Conservation (phyloP, 306 rosid genomes). For the Canavalia gladiata region DNA sequence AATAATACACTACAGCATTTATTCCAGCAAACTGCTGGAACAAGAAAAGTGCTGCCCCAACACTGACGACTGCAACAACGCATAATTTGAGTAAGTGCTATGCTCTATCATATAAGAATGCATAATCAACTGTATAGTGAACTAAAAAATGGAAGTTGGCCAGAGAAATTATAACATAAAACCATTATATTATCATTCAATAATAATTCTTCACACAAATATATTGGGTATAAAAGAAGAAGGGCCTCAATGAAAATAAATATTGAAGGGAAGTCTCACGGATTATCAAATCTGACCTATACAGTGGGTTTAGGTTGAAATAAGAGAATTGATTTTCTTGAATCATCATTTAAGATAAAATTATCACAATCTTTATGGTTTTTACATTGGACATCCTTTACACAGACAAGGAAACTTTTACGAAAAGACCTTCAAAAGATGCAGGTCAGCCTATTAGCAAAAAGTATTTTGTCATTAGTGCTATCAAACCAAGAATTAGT, state of each 20-base stretch:
- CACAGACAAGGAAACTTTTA: not conserved
- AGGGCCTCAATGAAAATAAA: conserved; percentile 28
- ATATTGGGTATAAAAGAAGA: not conserved
- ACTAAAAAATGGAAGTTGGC: conserved; percentile 5
- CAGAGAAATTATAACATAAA: conserved; percentile 6
- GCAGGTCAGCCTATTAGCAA: not conserved
- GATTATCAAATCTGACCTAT: conserved; percentile 3
- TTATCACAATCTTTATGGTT: not conserved
- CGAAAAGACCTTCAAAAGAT: conserved; percentile 3
- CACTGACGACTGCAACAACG: conserved; percentile 88
- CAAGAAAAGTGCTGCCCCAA: conserved; percentile 94
- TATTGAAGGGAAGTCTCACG: not conserved
- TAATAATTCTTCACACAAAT: conserved; percentile 27
- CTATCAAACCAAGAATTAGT: conserved; percentile 23
- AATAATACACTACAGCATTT: conserved; percentile 96
- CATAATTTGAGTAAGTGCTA: conserved; percentile 35
- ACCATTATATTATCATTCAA: not conserved
- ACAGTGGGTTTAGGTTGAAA: not conserved
- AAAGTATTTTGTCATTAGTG: not conserved
- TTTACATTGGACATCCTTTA: conserved; percentile 15
- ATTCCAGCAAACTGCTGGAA: conserved; percentile 97
- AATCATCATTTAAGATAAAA: conserved; percentile 5
- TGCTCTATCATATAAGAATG: conserved; percentile 9
- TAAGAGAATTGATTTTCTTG: conserved; percentile 9
- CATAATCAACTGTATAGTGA: not conserved